Conservation (phyloP, 306 rosid species). For the Delonix regia region DNA sequence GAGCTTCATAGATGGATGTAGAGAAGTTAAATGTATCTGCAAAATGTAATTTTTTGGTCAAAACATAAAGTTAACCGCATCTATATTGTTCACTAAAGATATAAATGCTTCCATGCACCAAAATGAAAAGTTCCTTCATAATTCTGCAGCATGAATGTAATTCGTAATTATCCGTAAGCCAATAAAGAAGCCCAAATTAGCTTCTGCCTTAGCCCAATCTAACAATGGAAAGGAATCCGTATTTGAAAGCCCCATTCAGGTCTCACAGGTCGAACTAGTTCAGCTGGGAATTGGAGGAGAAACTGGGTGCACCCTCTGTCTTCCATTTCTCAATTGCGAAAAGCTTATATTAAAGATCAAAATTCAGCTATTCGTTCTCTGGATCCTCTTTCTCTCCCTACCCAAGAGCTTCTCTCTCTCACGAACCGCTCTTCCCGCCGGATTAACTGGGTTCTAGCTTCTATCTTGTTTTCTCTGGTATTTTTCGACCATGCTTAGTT, state of each 20-base stretch:
- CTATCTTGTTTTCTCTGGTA: conserved; percentile 24
- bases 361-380: not conserved
- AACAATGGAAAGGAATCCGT: not conserved
- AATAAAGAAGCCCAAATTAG: not conserved
- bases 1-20: not conserved
- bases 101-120: not conserved
- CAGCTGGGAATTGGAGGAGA: not conserved
- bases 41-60: too few species aligned
- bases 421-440: not conserved
- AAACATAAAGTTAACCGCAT: too few species aligned
- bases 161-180: not conserved
- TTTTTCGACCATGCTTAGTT: conserved; percentile 3
- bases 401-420: not conserved
- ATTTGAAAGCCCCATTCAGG: not conserved
- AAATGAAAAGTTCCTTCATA: too few species aligned
- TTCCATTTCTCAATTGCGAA: not conserved
- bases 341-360: not conserved
- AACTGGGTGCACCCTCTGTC: not conserved
- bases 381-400: conserved; percentile 16
- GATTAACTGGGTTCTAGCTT: not conserved
- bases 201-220: not conserved
- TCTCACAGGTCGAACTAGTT: not conserved
- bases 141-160: too few species aligned
- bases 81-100: too few species aligned
- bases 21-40: not conserved